A percentile compares a stretch with the other conserved stretches of the same genome.
Evolutionary conservation across 78 protist genomes (phyloP).

Genomic region (Dictyostelium discoideum): DNA sequence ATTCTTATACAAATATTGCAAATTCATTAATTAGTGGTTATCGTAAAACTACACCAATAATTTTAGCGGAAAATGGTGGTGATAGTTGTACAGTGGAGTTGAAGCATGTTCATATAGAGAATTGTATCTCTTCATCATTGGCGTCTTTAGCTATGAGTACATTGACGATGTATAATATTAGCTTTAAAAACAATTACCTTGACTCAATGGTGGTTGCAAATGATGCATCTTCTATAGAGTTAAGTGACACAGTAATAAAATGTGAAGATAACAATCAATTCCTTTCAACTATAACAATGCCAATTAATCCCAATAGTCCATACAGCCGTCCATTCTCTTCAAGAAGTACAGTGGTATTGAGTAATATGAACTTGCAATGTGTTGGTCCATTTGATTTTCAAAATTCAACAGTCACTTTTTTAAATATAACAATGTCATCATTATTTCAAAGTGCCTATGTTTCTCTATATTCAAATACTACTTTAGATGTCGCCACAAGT

Average conservation of each 20-base stretch:
- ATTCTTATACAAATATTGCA: not conserved
- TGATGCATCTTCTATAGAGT: not conserved
- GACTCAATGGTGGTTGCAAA: not conserved
- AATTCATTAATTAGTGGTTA: not conserved
- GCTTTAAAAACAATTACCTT: not conserved
- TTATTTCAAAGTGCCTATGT: not conserved
- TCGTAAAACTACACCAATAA: not conserved
- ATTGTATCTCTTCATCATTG: not conserved
- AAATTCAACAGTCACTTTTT: not conserved
- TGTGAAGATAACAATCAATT: not conserved
- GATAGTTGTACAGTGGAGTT: not conserved
- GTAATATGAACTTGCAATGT: not conserved
- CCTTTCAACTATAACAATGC: not conserved
- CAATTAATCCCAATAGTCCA: not conserved
- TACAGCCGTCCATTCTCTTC: not conserved
- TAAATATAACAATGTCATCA: not conserved
- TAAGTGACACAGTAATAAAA: not conserved
- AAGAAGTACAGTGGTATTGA: not conserved
- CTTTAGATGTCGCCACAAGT: not conserved
- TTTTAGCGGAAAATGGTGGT: not conserved
- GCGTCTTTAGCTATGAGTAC: not conserved
- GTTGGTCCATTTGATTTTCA: not conserved
- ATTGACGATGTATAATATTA: not conserved
- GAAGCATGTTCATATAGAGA: not conserved
- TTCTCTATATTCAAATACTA: not conserved